Evolutionary conservation across 805 yeast genomes (phyloP), one percentile per base, ranked within the genome.

Genomic region (Kazachstania viticola): DNA sequence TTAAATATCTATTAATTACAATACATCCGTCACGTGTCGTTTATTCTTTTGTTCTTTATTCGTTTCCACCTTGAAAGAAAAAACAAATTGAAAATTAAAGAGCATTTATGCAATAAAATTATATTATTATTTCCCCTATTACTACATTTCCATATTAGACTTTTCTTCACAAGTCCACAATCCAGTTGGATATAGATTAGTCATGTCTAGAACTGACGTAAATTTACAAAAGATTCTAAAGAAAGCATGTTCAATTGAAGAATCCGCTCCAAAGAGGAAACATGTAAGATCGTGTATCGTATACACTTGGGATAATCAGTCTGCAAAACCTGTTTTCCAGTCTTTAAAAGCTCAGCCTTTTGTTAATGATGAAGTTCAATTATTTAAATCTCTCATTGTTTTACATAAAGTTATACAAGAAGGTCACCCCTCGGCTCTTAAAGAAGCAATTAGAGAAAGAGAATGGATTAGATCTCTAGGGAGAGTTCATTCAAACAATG

Each of bases 271-370:
- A 1, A 88, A 88, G 57, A 67, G 98, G 45, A 88, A 88, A 55
- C 98, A 88, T 58, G 97, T 88, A 5, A 67, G 98, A 48, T 84
- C 94, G 2, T 84, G 95, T 62, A 87, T 87, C 38, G 94, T 88
- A 24, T 87, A 79, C 57, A 84, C 96, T 1, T 88, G 96, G 95
- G 98, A 91, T 56, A 88, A 83, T 48, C 79, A 80, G 51, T 74
- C 83, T 25, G 75, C 93, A 3, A 67, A 73, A 36, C 82, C 81
- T 8, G 81, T 87, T 47, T 88, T 95, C 88, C 75, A 80, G 45
- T 75, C 78, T 2, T 62, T 88, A 39, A 83, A 81, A 55, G 58
- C 79, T 32, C 74, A 76, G 39, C 94, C 96, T 1, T 61, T 87
- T 36, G 85, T 78, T 40, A 37, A 36, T 35, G 88, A 82, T 47